Conservation (phyloP, 768 basidiomycete species). For the Amanita rimosa region DNA sequence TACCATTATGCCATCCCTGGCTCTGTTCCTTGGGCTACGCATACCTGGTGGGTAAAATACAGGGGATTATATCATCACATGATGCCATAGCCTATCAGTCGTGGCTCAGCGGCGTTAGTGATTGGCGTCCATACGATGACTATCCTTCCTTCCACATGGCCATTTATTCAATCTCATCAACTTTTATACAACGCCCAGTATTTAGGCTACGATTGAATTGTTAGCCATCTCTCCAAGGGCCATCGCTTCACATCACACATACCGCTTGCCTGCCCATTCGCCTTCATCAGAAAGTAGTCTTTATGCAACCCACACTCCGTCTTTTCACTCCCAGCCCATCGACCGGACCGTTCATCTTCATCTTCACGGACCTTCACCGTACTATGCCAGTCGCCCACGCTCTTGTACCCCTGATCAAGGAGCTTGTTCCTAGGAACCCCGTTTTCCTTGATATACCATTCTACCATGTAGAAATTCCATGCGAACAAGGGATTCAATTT, state of each 20-base stretch:
- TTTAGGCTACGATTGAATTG: not conserved
- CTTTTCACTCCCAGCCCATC: constrained; percentile 88
- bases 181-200: not conserved
- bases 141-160: not conserved
- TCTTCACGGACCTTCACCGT: constrained; percentile 61
- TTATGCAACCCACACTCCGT: constrained; percentile 94
- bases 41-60: constrained; percentile 5
- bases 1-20: not conserved
- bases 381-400: constrained; percentile 97
- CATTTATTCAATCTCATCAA: not conserved
- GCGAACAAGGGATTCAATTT: constrained; percentile 91
- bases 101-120: not conserved
- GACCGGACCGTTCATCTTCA: constrained; percentile 79
- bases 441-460: constrained; percentile 75
- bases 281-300: constrained; percentile 76
- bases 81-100: not conserved
- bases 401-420: constrained; percentile 85
- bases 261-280: constrained; percentile 26
- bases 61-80: constrained; percentile 1
- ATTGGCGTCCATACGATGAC: no score
- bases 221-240: not conserved
- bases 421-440: constrained; percentile 82
- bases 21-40: not conserved
- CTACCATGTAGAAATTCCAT: constrained; percentile 80
- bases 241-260: not conserved